These are phyloP conservation scores for Bruguiera gymnorhiza DNA, from an alignment of 345 rosid species.

Conservation along the genomic window DNA sequence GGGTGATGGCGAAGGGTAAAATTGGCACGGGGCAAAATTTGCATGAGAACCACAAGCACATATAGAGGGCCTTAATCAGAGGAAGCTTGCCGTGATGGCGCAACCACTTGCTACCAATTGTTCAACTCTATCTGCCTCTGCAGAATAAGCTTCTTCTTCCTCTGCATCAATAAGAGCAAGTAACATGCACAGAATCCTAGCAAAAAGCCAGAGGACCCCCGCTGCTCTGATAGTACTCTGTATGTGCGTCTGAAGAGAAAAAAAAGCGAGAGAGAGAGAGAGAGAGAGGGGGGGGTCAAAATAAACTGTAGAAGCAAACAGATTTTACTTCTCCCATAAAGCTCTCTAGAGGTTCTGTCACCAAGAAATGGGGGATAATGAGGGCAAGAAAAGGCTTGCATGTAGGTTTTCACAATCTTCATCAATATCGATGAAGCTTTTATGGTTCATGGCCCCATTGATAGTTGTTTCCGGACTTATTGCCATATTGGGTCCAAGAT, in stretches of 20 bases:
- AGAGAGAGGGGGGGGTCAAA: background rate
- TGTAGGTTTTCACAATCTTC: conserved; percentile 34
- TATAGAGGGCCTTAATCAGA: background rate
- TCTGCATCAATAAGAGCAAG: background rate
- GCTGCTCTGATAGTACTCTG: no score
- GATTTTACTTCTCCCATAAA: background rate
- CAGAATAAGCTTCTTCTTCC: background rate
- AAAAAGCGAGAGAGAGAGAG: background rate
- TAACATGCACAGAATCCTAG: background rate
- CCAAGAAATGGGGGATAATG: conserved; percentile 29
- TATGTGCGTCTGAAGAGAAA: no score
- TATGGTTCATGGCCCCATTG: conserved; percentile 46
- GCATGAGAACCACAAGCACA: conserved; percentile 34
- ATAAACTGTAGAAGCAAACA: background rate
- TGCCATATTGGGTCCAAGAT: conserved; percentile 33
- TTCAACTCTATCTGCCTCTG: conserved; percentile 5
- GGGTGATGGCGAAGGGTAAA: conserved; percentile 14
- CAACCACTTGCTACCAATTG: conserved; percentile 23
- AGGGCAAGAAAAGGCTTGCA: conserved; percentile 21
- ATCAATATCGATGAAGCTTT: conserved; percentile 22
- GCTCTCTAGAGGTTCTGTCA: background rate
- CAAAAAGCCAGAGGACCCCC: no score
- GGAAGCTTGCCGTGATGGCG: conserved; percentile 38
- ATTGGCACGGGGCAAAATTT: conserved; percentile 24
- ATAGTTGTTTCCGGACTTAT: conserved; percentile 35